Conservation (phyloP, 371 early-diverging fungal genomes). For the Haplosporangium sp. region DNA sequence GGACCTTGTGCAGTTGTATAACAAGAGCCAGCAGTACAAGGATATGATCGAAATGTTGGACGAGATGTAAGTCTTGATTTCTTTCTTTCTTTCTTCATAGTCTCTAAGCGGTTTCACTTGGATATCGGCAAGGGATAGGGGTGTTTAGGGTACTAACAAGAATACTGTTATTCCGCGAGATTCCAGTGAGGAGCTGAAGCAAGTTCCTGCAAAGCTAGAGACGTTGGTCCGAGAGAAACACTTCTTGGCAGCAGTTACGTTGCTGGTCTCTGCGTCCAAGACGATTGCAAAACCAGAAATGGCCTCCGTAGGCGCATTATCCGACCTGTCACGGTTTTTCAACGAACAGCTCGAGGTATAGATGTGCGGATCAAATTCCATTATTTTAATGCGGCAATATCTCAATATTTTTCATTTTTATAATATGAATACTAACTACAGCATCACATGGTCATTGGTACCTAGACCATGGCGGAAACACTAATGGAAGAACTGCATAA, state of each 20-base stretch:
- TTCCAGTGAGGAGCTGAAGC: conserved; percentile 88
- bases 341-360: conserved; percentile 76
- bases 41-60: conserved; percentile 85
- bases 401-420: too few relatives aligned
- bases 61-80: conserved; percentile 76
- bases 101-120: background rate
- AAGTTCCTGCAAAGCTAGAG: conserved; percentile 82
- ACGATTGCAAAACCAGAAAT: conserved; percentile 80
- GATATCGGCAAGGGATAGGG: background rate
- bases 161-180: too few relatives aligned
- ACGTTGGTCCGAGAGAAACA: conserved; percentile 79
- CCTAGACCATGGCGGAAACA: conserved; percentile 77
- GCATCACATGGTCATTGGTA: too few relatives aligned
- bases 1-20: conserved; percentile 82
- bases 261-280: conserved; percentile 75
- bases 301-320: conserved; percentile 86
- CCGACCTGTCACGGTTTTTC: conserved; percentile 78
- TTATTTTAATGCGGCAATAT: too few relatives aligned
- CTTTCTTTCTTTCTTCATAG: background rate
- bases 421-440: too few relatives aligned
- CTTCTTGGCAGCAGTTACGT: conserved; percentile 81
- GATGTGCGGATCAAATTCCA: too few relatives aligned
- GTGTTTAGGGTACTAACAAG: conserved; percentile 32
- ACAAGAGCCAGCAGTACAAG: conserved; percentile 84
- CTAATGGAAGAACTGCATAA: conserved; percentile 93